A percentile compares a stretch with the other conserved stretches of the same genome.
These are phyloP conservation scores for Globisporangium cylindrosporum DNA, from an alignment of 352 stramenopile genomes.

Conservation along the genomic window DNA sequence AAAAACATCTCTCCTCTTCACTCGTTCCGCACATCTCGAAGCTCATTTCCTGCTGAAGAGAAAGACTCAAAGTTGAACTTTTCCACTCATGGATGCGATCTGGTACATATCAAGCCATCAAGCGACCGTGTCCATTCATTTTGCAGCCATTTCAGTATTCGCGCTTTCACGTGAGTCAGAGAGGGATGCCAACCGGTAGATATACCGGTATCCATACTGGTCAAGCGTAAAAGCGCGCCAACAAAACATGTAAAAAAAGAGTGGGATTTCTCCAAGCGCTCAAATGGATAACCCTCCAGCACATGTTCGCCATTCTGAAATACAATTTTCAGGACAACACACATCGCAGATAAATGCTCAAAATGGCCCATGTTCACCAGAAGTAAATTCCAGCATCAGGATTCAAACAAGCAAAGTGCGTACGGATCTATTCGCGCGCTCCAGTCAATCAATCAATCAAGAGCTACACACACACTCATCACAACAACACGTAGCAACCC, in stretches of 20 bases:
- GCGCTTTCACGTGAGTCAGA: background rate
- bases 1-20: no score
- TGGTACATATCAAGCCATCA: background rate
- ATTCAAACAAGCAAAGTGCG: background rate
- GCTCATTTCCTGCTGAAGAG: no score
- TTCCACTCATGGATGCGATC: no score
- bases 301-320: background rate
- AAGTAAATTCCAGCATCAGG: background rate
- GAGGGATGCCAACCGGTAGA: background rate
- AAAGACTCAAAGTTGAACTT: no score
- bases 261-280: background rate
- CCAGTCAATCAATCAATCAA: background rate
- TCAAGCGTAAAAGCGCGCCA: conserved; percentile 1
- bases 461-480: background rate
- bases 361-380: background rate
- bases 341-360: background rate
- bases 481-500: background rate
- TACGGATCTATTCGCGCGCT: background rate
- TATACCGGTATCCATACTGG: background rate
- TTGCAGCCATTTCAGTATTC: background rate
- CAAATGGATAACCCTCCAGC: conserved; percentile 3
- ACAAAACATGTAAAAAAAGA: background rate
- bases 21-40: no score
- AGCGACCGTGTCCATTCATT: background rate
- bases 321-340: background rate